Evolutionary conservation across 768 basidiomycete genomes (phyloP).

Genomic region (Phallus indusiatus): DNA sequence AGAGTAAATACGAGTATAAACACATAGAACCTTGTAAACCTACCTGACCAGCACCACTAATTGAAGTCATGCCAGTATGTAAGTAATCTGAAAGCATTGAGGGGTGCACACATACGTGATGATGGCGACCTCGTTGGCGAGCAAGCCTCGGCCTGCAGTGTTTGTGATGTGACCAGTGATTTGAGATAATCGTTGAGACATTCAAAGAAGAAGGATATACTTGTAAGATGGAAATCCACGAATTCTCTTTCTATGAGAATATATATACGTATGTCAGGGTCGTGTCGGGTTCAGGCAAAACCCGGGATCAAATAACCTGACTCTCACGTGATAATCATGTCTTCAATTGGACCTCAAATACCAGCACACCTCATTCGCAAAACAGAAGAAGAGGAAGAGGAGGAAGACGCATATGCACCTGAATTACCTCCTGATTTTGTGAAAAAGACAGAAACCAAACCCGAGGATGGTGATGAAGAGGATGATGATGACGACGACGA

Average conservation of each 20-base stretch:
- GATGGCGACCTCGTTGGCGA: conserved; percentile 73
- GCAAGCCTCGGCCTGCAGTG: conserved; percentile 40
- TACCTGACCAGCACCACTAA: conserved; percentile 59
- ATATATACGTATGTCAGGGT: too few relatives aligned
- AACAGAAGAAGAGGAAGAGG: conserved; percentile 36
- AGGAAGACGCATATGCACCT: conserved; percentile 65
- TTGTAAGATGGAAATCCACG: too few relatives aligned
- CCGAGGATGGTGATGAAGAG: conserved; percentile 25
- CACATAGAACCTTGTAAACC: neutral
- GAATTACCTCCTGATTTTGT: conserved; percentile 64
- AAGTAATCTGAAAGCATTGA: too few relatives aligned
- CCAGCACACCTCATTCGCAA: conserved; percentile 36
- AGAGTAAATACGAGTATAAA: conserved; percentile 10
- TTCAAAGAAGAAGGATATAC: conserved; percentile 9
- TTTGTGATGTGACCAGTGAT: conserved; percentile 62
- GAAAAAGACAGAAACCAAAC: conserved; percentile 23
- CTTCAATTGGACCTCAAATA: conserved; percentile 47
- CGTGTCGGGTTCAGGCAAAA: neutral
- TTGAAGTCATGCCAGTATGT: neutral
- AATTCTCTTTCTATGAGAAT: too few relatives aligned
- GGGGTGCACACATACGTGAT: conserved; percentile 56
- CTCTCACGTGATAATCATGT: conserved; percentile 18
- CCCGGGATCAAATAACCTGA: neutral
- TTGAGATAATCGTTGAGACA: conserved; percentile 44
- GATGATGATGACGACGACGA: conserved; percentile 60